Base-by-base conservation (phyloP, 2,329 filamentous ascomycete species). In the Teratosphaeria nubilosa region DNA sequence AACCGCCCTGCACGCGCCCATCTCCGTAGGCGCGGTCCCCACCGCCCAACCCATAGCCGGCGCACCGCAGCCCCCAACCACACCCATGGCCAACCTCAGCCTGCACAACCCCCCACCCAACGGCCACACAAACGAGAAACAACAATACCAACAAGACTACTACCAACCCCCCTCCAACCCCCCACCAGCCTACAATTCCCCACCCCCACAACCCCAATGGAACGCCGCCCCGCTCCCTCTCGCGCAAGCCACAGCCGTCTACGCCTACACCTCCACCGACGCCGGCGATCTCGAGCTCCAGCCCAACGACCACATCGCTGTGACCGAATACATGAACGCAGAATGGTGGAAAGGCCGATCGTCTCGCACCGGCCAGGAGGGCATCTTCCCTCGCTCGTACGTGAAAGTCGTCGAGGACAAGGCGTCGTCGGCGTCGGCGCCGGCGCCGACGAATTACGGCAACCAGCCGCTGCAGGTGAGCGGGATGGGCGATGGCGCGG, bases 311-410 rank as follows among this genome's bases (percentile, higher is more conserved):
- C 80, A 81, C 63, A 80, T 97, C 65, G 82, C 84, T 59, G 88
- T 97, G 24, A 83, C 85, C 64, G 90, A 96, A 51, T 91, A 95
- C 78, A 94, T 96, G 87, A 97, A 97, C 75, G 84, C 86, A 62
- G 91, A 97, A 75, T 97, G 92, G 92, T 96, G 91, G 90, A 86
- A 90, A 80, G 92, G 92, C 65, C 84, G 83, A 66, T 96, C 95
- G 75, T 79, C 86, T 69, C 85, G 90, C 56, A 95, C 91, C 9
- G 87, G 87, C 58, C 77, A 83, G 65, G 90, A 95, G 76, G 92
- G 92, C 67, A 96, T 97, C 72, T 97, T 97, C 81, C 92, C 92
- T n/a, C 84, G 87, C 66, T 90, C 83, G 72, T 97, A 97, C 71
- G 91, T 95, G 54, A 80, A 78, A 62, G 78, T 89, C 55, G 75